Evolutionary conservation across 176 grass and related monocot species (phyloP).

Genomic region (barley (Hordeum vulgare)): MorexV3_pseudomolecules_assembly NC_058522.1:566534921-566535420

Average conservation of each 20-base stretch:
- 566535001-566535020: neutral
- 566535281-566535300: constrained; percentile 76
- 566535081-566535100: constrained; percentile 80
- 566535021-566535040: constrained; percentile 72
- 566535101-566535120: constrained; percentile 84
- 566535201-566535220: neutral
- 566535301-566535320: constrained; percentile 91
- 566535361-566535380: constrained; percentile 71
- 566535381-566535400: constrained; percentile 79
- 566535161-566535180: neutral
- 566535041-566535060: constrained; percentile 73
- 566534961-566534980: neutral
- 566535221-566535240: constrained; percentile 2
- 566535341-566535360: constrained; percentile 65
- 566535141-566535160: neutral
- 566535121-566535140: constrained; percentile 40
- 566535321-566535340: constrained; percentile 83
- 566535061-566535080: constrained; percentile 67
- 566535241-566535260: constrained; percentile 56
- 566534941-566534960: neutral
- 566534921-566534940: constrained; percentile 19
- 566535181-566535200: neutral
- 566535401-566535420: constrained; percentile 15
- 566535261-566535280: constrained; percentile 86
- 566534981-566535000: neutral